Conservation (phyloP, 768 basidiomycete genomes). For the Russula virescens region DNA sequence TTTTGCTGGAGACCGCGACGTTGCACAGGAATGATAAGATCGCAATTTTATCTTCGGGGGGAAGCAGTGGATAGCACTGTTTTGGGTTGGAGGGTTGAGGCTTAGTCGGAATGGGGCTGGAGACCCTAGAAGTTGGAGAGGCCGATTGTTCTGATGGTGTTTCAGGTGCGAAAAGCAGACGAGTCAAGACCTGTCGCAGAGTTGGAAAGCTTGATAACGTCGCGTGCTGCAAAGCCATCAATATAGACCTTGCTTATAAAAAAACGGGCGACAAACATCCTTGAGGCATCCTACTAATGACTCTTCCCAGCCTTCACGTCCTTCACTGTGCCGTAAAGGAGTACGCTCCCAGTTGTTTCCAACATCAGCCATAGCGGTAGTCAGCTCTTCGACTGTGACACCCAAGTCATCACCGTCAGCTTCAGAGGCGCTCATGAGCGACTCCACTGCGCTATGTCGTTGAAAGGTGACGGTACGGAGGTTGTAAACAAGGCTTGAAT, state of each 20-base stretch:
- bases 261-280: constrained; percentile 61
- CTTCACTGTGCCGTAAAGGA: constrained; percentile 64
- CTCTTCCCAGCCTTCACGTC: constrained; percentile 87
- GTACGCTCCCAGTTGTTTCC: constrained; percentile 87
- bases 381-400: constrained; percentile 56
- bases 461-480: constrained; percentile 76
- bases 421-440: constrained; percentile 43
- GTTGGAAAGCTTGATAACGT: constrained; percentile 66
- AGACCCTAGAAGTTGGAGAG: constrained; percentile 40
- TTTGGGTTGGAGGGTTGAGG: constrained; percentile 47
- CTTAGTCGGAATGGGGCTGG: constrained; percentile 40
- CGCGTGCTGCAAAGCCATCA: constrained; percentile 51
- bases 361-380: constrained; percentile 64
- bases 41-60: constrained; percentile 73
- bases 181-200: constrained; percentile 63
- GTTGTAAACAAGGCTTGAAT: constrained; percentile 84
- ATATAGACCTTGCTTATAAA: background rate
- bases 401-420: constrained; percentile 46
- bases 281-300: constrained; percentile 83
- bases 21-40: constrained; percentile 88
- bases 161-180: constrained; percentile 67
- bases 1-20: constrained; percentile 83
- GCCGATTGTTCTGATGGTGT: constrained; percentile 38
- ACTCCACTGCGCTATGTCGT: constrained; percentile 69
- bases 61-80: constrained; percentile 68